phyloP scores from a whole-genome alignment of 768 basidiomycete species.

The Coprinopsis marcescibilis region DNA sequence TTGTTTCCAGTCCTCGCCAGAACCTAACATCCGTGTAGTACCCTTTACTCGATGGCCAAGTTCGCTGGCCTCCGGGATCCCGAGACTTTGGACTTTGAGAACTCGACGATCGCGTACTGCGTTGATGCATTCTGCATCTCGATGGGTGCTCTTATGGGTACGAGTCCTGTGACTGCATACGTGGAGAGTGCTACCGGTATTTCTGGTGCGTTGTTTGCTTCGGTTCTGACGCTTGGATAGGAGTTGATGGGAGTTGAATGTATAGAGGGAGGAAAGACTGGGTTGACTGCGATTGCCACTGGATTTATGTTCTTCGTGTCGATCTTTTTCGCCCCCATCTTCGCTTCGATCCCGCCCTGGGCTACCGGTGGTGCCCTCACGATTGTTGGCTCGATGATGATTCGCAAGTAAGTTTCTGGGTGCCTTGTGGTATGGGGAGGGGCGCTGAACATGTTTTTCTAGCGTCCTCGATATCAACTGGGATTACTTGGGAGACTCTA shows the following conservation, averaged over 20 bases:
- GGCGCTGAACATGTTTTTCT: slow-evolving; percentile 2
- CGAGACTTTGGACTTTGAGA: slow-evolving; percentile 82
- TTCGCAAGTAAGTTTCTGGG: slow-evolving; percentile 55
- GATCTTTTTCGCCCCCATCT: slow-evolving; percentile 85
- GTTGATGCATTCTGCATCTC: slow-evolving; percentile 78
- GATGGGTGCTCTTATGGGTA: slow-evolving; percentile 76
- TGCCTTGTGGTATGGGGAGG: not conserved
- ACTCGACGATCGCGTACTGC: slow-evolving; percentile 76
- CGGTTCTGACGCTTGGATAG: not conserved
- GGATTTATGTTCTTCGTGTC: slow-evolving; percentile 77
- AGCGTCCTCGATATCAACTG: slow-evolving; percentile 84
- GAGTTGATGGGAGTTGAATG: not conserved
- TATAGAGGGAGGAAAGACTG: slow-evolving; percentile 83
- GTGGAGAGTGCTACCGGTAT: slow-evolving; percentile 83
- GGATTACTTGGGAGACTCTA: slow-evolving; percentile 82
- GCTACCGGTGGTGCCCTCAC: slow-evolving; percentile 83
- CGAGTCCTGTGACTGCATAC: slow-evolving; percentile 77
- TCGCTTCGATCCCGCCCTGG: slow-evolving; percentile 83
- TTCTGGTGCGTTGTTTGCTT: slow-evolving; percentile 38
- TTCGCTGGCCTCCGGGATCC: slow-evolving; percentile 85
- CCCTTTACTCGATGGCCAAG: slow-evolving; percentile 86
- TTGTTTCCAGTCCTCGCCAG: not conserved
- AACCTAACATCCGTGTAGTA: slow-evolving; percentile 34
- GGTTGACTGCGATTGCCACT: slow-evolving; percentile 68
- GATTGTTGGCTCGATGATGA: slow-evolving; percentile 87